Base-by-base conservation (phyloP, 768 basidiomycete genomes). In the Lentinula guzmanii region DNA sequence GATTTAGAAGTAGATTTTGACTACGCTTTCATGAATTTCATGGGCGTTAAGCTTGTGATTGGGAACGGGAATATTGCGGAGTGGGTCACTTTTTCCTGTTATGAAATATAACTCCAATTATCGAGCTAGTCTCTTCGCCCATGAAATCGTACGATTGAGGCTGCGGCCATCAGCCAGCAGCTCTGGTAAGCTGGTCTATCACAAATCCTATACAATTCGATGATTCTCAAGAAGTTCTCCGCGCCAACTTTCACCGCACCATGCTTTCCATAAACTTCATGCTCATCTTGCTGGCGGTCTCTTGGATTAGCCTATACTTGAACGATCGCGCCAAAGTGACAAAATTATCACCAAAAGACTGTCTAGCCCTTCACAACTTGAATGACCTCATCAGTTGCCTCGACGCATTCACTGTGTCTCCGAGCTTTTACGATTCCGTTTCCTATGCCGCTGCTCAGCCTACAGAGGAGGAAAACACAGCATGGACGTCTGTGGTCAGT, bases 361-460 rank as follows among this genome's bases (percentile, higher is more conserved):
- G 59, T 37, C 21, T 60, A 34, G 10, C 21, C 33, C 43, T 28
- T n/a, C 31, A 37, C 35, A 60, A 48, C 18, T 48, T 60, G 11
- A 24, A 9, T 16, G 52, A 53, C 35, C 60, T 61, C 35, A 46
- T 61, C 28, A n/a, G 24, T 18, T 61, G 60, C 33, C 60, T 61
- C 11, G 39, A 61, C 42, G 42, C 41, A 16, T 61, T 53, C 31
- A 54, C 60, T 13, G 60, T 61, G 16, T 21, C 33, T 28, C 52
- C 39, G 31, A 33, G 45, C 13, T 55, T 34, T 24, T 61, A 53
- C 60, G 37, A 61, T 37, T 28, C 37, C 16, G 43, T 52, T 24
- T 58, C 31, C 28, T 62, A 62, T 21, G 54, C 48, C 6, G 53
- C 35, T 7, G 61, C 61, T 28, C 61, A 62, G 31, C 61, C 61